These are phyloP conservation scores for Boletus reticulatus DNA, from an alignment of 768 basidiomycete genomes.

Conservation along the genomic window DNA sequence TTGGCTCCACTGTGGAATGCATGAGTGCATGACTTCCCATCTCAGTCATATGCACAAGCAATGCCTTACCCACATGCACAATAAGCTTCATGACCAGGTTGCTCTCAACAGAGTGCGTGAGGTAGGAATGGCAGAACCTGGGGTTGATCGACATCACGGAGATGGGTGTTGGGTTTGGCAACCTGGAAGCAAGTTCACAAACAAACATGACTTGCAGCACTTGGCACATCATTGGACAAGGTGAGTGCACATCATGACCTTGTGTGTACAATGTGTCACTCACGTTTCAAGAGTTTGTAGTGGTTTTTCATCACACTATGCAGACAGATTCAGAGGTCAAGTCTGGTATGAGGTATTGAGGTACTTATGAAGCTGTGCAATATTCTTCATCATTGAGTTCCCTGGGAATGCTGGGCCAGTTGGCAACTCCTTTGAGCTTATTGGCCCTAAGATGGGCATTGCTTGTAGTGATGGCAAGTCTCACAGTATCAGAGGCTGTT, in stretches of 20 bases:
- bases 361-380: constrained; percentile 25
- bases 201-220: constrained; percentile 37
- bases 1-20: constrained; percentile 29
- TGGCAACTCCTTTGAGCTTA: too few relatives aligned
- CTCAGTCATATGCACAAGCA: constrained; percentile 33
- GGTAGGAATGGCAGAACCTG: constrained; percentile 35
- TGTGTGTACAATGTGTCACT: background rate
- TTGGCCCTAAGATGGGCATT: constrained; percentile 23
- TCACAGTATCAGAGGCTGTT: constrained; percentile 18
- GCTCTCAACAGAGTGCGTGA: constrained; percentile 20
- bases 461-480: constrained; percentile 33
- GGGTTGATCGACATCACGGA: constrained; percentile 34
- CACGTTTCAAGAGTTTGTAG: constrained; percentile 28
- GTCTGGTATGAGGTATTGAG: background rate
- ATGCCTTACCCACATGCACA: constrained; percentile 8
- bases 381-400: constrained; percentile 27
- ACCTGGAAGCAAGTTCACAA: constrained; percentile 34
- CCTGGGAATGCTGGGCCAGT: constrained; percentile 27
- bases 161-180: constrained; percentile 27
- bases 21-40: constrained; percentile 36
- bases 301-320: constrained; percentile 25
- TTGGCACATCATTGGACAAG: constrained; percentile 4
- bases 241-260: background rate
- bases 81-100: background rate
- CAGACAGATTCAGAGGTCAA: background rate